These are phyloP conservation scores for Mercurialis annua DNA, from an alignment of 345 rosid genomes.

Conservation along the genomic window DNA sequence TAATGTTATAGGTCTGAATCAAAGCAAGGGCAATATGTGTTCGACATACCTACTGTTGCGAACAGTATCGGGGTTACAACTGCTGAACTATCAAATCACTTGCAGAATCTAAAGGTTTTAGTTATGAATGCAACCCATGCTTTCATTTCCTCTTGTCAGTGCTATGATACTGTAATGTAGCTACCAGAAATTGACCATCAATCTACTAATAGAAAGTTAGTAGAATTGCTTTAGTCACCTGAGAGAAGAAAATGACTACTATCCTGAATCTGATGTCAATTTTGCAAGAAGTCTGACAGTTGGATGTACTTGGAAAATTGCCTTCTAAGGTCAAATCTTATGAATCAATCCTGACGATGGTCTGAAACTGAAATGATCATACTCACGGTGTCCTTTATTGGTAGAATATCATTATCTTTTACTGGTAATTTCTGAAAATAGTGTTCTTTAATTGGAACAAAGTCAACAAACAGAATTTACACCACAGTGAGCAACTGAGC, in stretches of 20 bases:
- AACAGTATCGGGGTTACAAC: conserved; percentile 51
- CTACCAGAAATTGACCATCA: not conserved
- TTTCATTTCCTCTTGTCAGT: not conserved
- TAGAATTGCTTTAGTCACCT: not conserved
- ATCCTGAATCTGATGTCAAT: not conserved
- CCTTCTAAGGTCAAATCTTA: not conserved
- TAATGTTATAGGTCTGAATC: conserved; percentile 51
- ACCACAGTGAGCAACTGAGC: not conserved
- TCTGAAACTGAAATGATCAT: not conserved
- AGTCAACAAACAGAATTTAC: conserved; percentile 2
- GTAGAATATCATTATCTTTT: not conserved
- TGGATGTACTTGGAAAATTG: not conserved
- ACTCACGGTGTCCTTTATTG: not conserved
- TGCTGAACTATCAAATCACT: conserved; percentile 49
- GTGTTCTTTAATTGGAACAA: conserved; percentile 3
- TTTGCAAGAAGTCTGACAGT: not conserved
- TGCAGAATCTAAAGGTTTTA: conserved; percentile 73
- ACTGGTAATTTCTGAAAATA: not conserved
- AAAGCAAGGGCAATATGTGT: conserved; percentile 66
- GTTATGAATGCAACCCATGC: not conserved
- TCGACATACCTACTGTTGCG: conserved; percentile 66
- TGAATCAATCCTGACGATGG: not conserved
- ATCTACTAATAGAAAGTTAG: not conserved
- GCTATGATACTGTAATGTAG: not conserved
- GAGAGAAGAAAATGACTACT: not conserved